Conservation (phyloP, 257 asterid genomes). For the Catharanthus roseus region DNA sequence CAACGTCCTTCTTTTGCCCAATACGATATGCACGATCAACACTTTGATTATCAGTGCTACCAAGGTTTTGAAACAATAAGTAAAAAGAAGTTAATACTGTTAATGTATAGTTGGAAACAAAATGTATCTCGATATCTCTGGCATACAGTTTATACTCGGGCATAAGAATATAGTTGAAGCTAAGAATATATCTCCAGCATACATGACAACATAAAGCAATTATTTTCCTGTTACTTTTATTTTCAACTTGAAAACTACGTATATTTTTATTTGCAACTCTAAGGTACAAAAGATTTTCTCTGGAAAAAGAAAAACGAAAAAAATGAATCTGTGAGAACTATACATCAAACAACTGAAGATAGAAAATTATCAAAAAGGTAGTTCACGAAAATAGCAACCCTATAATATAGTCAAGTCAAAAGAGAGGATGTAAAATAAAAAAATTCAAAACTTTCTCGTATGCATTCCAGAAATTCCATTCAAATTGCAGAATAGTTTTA, state of each 20-base stretch:
- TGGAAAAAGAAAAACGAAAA: neutral
- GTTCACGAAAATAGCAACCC: neutral
- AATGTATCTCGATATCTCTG: neutral
- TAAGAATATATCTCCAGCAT: neutral
- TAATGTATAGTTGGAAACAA: neutral
- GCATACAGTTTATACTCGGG: too few relatives aligned
- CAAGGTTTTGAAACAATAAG: constrained; percentile 15
- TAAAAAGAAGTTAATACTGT: neutral
- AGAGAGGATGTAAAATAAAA: neutral
- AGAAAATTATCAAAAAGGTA: neutral
- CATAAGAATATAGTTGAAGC: neutral
- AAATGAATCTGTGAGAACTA: neutral
- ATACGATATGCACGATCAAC: constrained; percentile 97
- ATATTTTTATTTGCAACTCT: too few relatives aligned
- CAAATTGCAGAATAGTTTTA: neutral
- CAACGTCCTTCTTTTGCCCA: constrained; percentile 90
- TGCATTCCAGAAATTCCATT: neutral
- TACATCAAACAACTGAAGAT: neutral
- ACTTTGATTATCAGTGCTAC: constrained; percentile 94
- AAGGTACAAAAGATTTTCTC: neutral
- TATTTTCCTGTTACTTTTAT: neutral
- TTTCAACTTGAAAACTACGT: neutral
- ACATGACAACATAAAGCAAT: neutral
- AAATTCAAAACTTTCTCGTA: neutral
- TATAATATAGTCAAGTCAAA: neutral